Percentiles rank a stretch among this genome's conserved stretches.
Evolutionary conservation across 768 basidiomycete species (phyloP).

Genomic region (Pleurotus cornucopiae): DNA sequence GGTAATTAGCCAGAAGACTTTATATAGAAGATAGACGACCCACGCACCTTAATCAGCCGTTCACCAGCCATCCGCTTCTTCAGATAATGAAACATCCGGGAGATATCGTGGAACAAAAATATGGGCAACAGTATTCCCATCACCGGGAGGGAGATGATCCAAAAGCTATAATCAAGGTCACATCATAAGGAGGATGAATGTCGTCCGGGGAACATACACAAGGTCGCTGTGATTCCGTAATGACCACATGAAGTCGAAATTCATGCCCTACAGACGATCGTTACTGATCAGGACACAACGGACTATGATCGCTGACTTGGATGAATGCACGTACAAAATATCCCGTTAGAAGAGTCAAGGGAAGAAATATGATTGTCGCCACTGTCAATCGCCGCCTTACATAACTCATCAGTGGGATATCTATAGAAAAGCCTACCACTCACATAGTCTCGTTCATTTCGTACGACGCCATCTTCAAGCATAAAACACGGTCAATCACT

Average conservation of each 20-base stretch:
- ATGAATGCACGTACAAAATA: slow-evolving; percentile 55
- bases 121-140: slow-evolving; percentile 49
- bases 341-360: slow-evolving; percentile 66
- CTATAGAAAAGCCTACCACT: slow-evolving; percentile 13
- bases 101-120: slow-evolving; percentile 52
- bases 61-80: slow-evolving; percentile 31
- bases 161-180: slow-evolving; percentile 41
- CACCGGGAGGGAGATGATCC: slow-evolving; percentile 59
- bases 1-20: too few relatives aligned
- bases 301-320: not conserved
- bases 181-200: not conserved
- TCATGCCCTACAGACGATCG: slow-evolving; percentile 50
- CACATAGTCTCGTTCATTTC: slow-evolving; percentile 67
- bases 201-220: slow-evolving; percentile 28
- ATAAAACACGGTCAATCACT: not conserved
- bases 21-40: too few relatives aligned
- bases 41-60: not conserved
- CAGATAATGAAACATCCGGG: slow-evolving; percentile 38
- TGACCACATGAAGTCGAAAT: slow-evolving; percentile 52
- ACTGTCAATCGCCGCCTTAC: slow-evolving; percentile 60
- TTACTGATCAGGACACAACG: not conserved
- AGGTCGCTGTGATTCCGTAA: slow-evolving; percentile 41
- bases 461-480: slow-evolving; percentile 52
- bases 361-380: slow-evolving; percentile 67
- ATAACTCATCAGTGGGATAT: slow-evolving; percentile 1